Base-by-base conservation (phyloP, 2,329 filamentous ascomycete species). In the Sporothrix sp. region DNA sequence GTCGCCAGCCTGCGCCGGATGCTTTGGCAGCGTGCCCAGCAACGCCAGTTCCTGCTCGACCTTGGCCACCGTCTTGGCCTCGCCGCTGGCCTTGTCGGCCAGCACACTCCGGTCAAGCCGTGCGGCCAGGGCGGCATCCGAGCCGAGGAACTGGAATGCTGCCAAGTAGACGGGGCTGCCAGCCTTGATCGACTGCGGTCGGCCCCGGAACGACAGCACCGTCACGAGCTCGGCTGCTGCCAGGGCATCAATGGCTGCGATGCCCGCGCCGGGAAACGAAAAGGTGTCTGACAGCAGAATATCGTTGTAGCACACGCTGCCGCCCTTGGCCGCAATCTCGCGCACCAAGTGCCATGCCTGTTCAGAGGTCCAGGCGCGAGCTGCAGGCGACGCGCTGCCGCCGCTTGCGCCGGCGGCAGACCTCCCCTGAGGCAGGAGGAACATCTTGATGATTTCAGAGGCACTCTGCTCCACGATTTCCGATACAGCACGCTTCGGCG, bases 271-370 rank as follows among this genome's bases (percentile, higher is more conserved):
- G 0, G 78, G 79, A 0, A 72, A 71, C 20, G 83, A 79, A 67
- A 94, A 95, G 0, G 86, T 76, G 50, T 85, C 81, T 4, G 82
- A 79, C 2, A 95, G 76, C 0, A 96, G 70, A 2, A 95, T 73
- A 61, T 94, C 85, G 65, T 95, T 91, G 72, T 95, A 97, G 2
- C 85, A 78, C 0, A 97, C 72, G 4, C 67, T 73, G 6, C 83
- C 79, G 14, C 37, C 43, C 25, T 35, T 42, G 10, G 79, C 65
- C 0, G 87, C 84, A 13, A 98, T 79, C 27, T 78, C 73, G 62
- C 86, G 90, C 66, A 97, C 83, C 2, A 98, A 70, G 53, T 84
- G 77, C 93, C 93, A 97, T 0, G 88, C 91, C 69, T 97, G 93
- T 61, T 93, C 83, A 4, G 81, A 73, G 0, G 82, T 86, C 86